Evolutionary conservation across 352 stramenopile species (phyloP), one percentile per base, ranked within the genome.

Genomic region (Phytopythium montanum): DNA sequence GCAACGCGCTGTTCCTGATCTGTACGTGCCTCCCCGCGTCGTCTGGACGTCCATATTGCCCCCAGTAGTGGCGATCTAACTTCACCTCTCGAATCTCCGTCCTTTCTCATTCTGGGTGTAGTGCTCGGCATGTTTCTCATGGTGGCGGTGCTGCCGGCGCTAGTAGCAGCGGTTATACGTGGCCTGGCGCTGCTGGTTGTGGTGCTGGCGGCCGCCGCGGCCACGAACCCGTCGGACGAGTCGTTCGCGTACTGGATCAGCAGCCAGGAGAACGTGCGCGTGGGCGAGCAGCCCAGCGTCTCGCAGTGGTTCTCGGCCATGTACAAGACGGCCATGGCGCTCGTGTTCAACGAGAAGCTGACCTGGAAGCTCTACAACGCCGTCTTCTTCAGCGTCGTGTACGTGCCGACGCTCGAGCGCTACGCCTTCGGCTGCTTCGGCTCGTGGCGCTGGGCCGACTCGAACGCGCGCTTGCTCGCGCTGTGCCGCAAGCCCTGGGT

Each of bases 1-100:
- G 84, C 57, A 91, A 91, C 33, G 68, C 66, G 49, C 66, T 89
- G 45, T 91, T 89, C 61, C 74, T 91, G 25, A 81, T 91, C n/a
- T 56, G 81, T 91, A 64, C 34, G 76, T 64, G 9, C 18, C 5
- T 0, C 5, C 25, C 62, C 59, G 66, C 55, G 62, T 56, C 23
- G 31, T 55, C 28, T 25, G 19, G 31, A 29, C 14, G 21, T 46
- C 36, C 23, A 3, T 51, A 33, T 33, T 16, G 44, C 10, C 44
- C 1, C 6, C 13, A 33, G 21, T 9, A 19, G 44, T 4, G 23
- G 10, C 23, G 5, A 33, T 51, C 1, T 42, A 48, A 52, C 33
- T 31, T 3, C 10, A 57, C 14, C n/a, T 31, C 29, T 14, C n/a
- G 9, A 16, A 8, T 56, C 1, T 23, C 28, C n/a, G 14, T 25